Percentiles rank a stretch among this genome's conserved stretches.
Conservation (phyloP, 1,284 basidiomycete genomes). For the Microbotryum saponariae region DNA sequence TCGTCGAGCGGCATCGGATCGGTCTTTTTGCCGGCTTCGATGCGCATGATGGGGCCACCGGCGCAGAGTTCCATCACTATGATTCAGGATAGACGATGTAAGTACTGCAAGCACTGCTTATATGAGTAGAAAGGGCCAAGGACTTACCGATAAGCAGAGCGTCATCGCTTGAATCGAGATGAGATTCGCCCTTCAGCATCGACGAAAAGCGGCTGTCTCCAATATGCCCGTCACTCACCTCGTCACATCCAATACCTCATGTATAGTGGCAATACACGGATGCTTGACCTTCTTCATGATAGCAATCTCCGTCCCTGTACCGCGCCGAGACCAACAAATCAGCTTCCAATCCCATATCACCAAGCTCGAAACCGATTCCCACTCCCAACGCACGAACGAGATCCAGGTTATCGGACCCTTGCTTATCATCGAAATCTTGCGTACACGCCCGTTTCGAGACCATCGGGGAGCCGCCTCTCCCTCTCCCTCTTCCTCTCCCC, state of each 20-base stretch:
- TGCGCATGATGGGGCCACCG: constrained; percentile 48
- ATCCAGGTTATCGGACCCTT: constrained; percentile 29
- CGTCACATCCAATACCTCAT: constrained; percentile 51
- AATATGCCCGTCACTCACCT: neutral
- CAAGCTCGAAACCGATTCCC: too few relatives aligned
- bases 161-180: constrained; percentile 41
- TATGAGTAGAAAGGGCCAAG: constrained; percentile 24
- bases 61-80: constrained; percentile 46
- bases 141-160: constrained; percentile 46
- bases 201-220: neutral
- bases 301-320: constrained; percentile 32
- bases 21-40: constrained; percentile 39
- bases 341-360: neutral
- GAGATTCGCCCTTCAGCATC: neutral
- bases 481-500: constrained; percentile 11
- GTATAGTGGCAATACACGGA: constrained; percentile 45
- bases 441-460: neutral
- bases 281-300: constrained; percentile 38
- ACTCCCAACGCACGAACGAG: constrained; percentile 11
- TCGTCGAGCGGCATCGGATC: constrained; percentile 38
- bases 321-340: neutral
- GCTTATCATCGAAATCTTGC: constrained; percentile 7
- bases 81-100: neutral
- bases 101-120: neutral
- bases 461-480: constrained; percentile 11